Conservation (phyloP, 169 alveolate species). For the Plasmodium ovale region DNA sequence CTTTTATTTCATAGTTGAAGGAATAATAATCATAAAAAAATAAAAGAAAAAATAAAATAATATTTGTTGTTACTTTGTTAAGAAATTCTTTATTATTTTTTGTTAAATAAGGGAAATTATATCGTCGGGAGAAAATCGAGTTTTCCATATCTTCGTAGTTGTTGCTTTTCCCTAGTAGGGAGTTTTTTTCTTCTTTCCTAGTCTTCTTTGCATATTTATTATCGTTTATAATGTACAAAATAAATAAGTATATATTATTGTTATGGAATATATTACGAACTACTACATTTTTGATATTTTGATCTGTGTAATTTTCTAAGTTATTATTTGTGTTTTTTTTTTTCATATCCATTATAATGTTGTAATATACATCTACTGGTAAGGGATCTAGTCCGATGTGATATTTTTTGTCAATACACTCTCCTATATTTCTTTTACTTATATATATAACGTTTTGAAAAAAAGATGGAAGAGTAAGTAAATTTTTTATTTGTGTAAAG, state of each 20-base stretch:
- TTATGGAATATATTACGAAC: conserved; percentile 63
- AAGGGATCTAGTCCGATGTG: background rate
- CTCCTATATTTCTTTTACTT: background rate
- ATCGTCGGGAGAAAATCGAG: no score
- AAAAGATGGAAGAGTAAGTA: conserved; percentile 52
- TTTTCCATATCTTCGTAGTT: background rate
- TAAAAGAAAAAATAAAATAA: conserved; percentile 63
- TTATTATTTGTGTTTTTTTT: conserved; percentile 29
- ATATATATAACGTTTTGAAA: conserved; percentile 68
- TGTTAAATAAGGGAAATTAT: background rate
- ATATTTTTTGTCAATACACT: background rate
- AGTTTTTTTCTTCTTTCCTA: background rate
- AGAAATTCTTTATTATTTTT: conserved; percentile 60
- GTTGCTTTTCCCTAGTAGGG: no score
- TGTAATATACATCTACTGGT: conserved; percentile 4
- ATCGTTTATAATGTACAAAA: conserved; percentile 58
- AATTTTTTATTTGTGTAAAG: conserved; percentile 52
- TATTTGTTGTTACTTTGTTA: conserved; percentile 65
- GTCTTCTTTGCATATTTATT: conserved; percentile 30
- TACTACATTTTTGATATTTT: conserved; percentile 55
- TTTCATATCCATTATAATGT: conserved; percentile 22
- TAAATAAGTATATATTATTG: conserved; percentile 61
- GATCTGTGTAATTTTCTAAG: conserved; percentile 49
- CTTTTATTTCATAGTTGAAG: conserved; percentile 65
- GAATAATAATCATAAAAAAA: conserved; percentile 75